phyloP scores from a whole-genome alignment of 1,139 yeast genomes.

The Candida albicans region DNA sequence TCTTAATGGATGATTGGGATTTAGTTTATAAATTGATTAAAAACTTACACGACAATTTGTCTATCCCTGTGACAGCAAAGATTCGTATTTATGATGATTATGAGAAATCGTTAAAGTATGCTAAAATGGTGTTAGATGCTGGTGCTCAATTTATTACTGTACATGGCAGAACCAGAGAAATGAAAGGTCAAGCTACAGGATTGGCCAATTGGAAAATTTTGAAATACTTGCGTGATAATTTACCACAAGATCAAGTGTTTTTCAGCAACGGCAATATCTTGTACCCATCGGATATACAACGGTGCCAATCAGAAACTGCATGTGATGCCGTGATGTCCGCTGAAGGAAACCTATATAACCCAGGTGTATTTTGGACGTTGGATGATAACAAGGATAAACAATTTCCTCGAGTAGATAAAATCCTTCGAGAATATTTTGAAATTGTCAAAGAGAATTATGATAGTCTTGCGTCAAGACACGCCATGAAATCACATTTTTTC shows the following conservation, averaged over 20 bases:
- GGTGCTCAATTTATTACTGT: slow-evolving; percentile 96
- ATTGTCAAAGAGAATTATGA: slow-evolving; percentile 54
- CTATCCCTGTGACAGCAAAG: slow-evolving; percentile 92
- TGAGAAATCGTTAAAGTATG: slow-evolving; percentile 83
- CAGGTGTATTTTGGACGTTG: slow-evolving; percentile 78
- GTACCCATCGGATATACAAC: slow-evolving; percentile 73
- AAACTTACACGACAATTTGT: slow-evolving; percentile 69
- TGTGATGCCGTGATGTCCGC: slow-evolving; percentile 98
- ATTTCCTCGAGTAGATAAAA: slow-evolving; percentile 81
- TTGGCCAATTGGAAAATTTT: slow-evolving; percentile 90
- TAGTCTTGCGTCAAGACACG: slow-evolving; percentile 74
- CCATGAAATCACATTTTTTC: slow-evolving; percentile 93
- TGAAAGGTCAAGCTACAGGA: slow-evolving; percentile 96
- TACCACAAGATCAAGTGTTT: slow-evolving; percentile 82
- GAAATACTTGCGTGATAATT: slow-evolving; percentile 69
- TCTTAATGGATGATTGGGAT: slow-evolving; percentile 96
- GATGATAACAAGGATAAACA: slow-evolving; percentile 57
- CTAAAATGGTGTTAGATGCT: slow-evolving; percentile 85
- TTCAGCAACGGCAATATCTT: slow-evolving; percentile 92
- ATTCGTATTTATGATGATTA: slow-evolving; percentile 86
- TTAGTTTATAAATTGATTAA: slow-evolving; percentile 69
- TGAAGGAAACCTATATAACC: slow-evolving; percentile 91
- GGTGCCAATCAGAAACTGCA: slow-evolving; percentile 61
- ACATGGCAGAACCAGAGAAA: slow-evolving; percentile 94
- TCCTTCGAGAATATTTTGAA: slow-evolving; percentile 85